A percentile compares a stretch with the other conserved stretches of the same genome.
These are phyloP conservation scores for Apiospora kogelbergensis DNA, from an alignment of 2,329 filamentous ascomycete species.

Conservation along the genomic window DNA sequence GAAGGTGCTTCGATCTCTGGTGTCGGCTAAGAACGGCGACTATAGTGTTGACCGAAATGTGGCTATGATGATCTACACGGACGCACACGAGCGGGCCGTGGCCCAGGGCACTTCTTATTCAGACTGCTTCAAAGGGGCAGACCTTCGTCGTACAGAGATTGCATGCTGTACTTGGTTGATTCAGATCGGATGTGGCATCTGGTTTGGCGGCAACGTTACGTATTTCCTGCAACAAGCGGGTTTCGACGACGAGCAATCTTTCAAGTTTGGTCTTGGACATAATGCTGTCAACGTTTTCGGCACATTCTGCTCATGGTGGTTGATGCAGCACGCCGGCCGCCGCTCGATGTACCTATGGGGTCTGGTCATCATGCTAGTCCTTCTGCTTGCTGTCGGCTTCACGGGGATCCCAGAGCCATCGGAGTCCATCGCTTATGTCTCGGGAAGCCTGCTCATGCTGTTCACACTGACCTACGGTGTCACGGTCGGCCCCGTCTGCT, in stretches of 20 bases:
- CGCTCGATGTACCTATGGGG: constrained; percentile 35
- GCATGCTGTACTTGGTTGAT: constrained; percentile 25
- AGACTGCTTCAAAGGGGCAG: constrained; percentile 38
- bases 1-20: constrained; percentile 37
- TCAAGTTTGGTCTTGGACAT: constrained; percentile 28
- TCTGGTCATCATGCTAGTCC: constrained; percentile 32
- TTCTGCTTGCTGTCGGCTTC: constrained; percentile 35
- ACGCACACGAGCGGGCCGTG: constrained; percentile 32
- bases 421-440: not conserved
- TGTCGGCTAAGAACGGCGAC: constrained; percentile 43
- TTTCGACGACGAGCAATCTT: constrained; percentile 21
- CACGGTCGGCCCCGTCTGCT: constrained; percentile 42
- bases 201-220: constrained; percentile 28
- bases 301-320: constrained; percentile 36
- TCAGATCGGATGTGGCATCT: constrained; percentile 19
- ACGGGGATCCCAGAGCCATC: constrained; percentile 16
- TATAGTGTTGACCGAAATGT: constrained; percentile 38
- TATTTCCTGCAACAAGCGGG: constrained; percentile 31
- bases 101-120: constrained; percentile 42
- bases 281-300: constrained; percentile 35
- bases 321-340: constrained; percentile 33
- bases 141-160: constrained; percentile 34
- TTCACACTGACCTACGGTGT: constrained; percentile 40
- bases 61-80: constrained; percentile 39
- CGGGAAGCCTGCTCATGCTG: constrained; percentile 28